Evolutionary conservation across 1,284 basidiomycete genomes (phyloP).

Genomic region (Athelia sp.): DNA sequence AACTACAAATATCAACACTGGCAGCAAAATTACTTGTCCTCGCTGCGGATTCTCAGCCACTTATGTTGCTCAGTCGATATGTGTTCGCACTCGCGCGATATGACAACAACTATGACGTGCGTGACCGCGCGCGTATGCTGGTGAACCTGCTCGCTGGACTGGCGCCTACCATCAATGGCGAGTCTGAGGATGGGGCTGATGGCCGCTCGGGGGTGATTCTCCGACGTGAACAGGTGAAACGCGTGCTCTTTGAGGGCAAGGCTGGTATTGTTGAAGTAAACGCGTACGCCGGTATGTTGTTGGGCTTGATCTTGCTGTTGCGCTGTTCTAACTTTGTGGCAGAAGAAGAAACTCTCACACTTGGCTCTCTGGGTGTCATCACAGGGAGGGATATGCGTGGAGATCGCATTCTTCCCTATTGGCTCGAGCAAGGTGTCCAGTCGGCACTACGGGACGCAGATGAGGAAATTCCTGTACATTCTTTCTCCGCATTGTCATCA

Average conservation of each 20-base stretch:
- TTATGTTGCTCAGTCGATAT: conserved; percentile 61
- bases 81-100: conserved; percentile 84
- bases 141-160: conserved; percentile 64
- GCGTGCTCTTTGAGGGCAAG: conserved; percentile 78
- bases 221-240: conserved; percentile 73
- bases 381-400: conserved; percentile 44
- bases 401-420: conserved; percentile 48
- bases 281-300: conserved; percentile 16
- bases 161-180: conserved; percentile 28
- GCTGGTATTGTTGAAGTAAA: conserved; percentile 35
- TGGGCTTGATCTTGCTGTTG: conserved; percentile 3
- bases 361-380: conserved; percentile 56
- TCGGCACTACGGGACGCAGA: conserved; percentile 49
- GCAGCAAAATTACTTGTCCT: conserved; percentile 78
- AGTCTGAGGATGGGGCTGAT: conserved; percentile 32
- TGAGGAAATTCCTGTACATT: conserved; percentile 41
- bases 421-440: conserved; percentile 59
- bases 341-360: conserved; percentile 37
- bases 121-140: conserved; percentile 83
- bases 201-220: conserved; percentile 69
- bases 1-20: conserved; percentile 79
- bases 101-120: conserved; percentile 82
- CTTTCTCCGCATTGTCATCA: conserved; percentile 36
- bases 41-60: conserved; percentile 46
- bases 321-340: neutral